Evolutionary conservation across 2,329 filamentous ascomycete species (phyloP).

Genomic region (Helminthosporium solani): DNA sequence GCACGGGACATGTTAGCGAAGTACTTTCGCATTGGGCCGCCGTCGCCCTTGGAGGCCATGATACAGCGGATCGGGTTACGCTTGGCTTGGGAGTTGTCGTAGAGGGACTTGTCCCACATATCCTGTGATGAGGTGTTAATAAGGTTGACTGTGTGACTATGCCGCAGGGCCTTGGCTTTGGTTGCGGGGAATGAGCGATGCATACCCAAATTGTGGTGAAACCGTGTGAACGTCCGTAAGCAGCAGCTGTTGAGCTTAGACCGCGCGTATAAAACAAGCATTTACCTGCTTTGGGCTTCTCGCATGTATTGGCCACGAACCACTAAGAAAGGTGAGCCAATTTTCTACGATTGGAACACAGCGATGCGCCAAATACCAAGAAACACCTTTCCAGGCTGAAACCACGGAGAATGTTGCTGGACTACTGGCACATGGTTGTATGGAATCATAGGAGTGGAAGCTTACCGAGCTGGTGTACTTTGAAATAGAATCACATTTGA

Average conservation of each 20-base stretch:
- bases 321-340: not conserved
- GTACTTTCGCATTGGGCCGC: not conserved
- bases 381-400: too few species aligned
- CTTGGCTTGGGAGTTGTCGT: slow-evolving; percentile 1
- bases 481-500: slow-evolving; percentile 1
- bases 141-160: not conserved
- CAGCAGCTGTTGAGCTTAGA: not conserved
- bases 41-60: not conserved
- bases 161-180: too few species aligned
- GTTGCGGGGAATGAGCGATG: not conserved
- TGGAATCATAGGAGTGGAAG: too few species aligned
- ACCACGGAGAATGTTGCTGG: too few species aligned
- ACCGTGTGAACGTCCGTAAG: not conserved
- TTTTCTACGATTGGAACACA: too few species aligned
- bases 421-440: too few species aligned
- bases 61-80: slow-evolving; percentile 4
- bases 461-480: slow-evolving; percentile 2
- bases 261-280: slow-evolving; percentile 3
- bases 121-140: not conserved
- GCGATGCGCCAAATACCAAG: too few species aligned
- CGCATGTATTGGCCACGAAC: not conserved
- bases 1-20: slow-evolving; percentile 4
- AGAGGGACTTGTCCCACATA: slow-evolving; percentile 1
- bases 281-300: not conserved
- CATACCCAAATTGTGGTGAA: slow-evolving; percentile 4